phyloP scores from a whole-genome alignment of 2,329 filamentous ascomycete species.

The Monosporascus sp. region DNA sequence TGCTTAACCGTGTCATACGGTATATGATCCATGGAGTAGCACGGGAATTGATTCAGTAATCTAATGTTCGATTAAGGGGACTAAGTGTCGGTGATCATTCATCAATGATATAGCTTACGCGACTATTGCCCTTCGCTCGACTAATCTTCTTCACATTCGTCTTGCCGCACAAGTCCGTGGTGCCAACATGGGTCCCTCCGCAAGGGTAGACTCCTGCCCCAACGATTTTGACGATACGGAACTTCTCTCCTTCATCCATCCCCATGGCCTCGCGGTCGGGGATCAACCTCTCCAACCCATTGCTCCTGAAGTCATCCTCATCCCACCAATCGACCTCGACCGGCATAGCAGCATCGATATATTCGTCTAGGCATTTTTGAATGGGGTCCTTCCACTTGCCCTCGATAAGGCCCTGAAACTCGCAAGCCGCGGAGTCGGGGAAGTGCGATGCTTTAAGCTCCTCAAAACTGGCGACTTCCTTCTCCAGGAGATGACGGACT shows the following conservation, averaged over 20 bases:
- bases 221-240: slow-evolving; percentile 63
- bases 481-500: slow-evolving; percentile 52
- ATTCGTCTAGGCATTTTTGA: slow-evolving; percentile 55
- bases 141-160: slow-evolving; percentile 63
- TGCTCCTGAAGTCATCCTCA: slow-evolving; percentile 52
- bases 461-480: slow-evolving; percentile 47
- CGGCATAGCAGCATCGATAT: slow-evolving; percentile 47
- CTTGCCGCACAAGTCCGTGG: slow-evolving; percentile 52
- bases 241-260: slow-evolving; percentile 43
- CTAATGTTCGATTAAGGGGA: not conserved
- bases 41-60: not conserved
- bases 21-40: too few species aligned
- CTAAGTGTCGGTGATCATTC: not conserved
- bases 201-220: slow-evolving; percentile 68
- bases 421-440: slow-evolving; percentile 60
- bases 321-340: slow-evolving; percentile 64
- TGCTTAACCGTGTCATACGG: too few species aligned
- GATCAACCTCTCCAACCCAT: slow-evolving; percentile 50
- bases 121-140: slow-evolving; percentile 56
- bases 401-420: slow-evolving; percentile 63
- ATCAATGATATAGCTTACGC: slow-evolving; percentile 42
- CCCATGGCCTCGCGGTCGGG: slow-evolving; percentile 38
- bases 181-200: slow-evolving; percentile 67
- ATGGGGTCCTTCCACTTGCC: slow-evolving; percentile 57
- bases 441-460: slow-evolving; percentile 70